Evolutionary conservation across 2,329 filamentous ascomycete genomes (phyloP).

Genomic region (Knufia fluminis): DNA sequence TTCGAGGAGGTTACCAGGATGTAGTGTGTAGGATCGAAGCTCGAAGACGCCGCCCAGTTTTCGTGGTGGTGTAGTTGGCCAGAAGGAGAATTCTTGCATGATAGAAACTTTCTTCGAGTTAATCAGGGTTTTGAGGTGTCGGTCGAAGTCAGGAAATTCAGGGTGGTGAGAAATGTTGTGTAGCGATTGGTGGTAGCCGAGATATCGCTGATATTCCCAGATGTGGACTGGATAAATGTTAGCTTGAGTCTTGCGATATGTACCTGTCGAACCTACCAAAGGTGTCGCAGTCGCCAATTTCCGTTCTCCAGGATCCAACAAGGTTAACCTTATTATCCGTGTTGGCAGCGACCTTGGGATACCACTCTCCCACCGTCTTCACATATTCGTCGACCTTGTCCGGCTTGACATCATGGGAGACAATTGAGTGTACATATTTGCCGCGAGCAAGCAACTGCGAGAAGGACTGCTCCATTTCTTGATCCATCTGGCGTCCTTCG

Average conservation of each 20-base stretch:
- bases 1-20: slow-evolving; percentile 90
- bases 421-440: slow-evolving; percentile 97
- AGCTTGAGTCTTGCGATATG: slow-evolving; percentile 22
- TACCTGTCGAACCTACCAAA: slow-evolving; percentile 58
- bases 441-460: slow-evolving; percentile 88
- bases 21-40: slow-evolving; percentile 88
- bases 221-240: slow-evolving; percentile 71
- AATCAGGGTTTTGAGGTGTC: slow-evolving; percentile 76
- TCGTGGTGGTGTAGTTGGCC: slow-evolving; percentile 88
- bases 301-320: slow-evolving; percentile 95
- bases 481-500: slow-evolving; percentile 86
- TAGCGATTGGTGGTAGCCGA: slow-evolving; percentile 87
- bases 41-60: slow-evolving; percentile 89
- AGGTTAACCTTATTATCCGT: slow-evolving; percentile 90
- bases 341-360: slow-evolving; percentile 74
- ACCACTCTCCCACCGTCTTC: slow-evolving; percentile 80
- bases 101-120: slow-evolving; percentile 75
- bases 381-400: slow-evolving; percentile 95
- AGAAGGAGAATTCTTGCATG: slow-evolving; percentile 99
- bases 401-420: slow-evolving; percentile 90
- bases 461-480: slow-evolving; percentile 92
- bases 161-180: slow-evolving; percentile 75
- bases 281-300: slow-evolving; percentile 93
- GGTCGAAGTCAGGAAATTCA: slow-evolving; percentile 74
- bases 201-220: slow-evolving; percentile 97